Percentiles rank a stretch among this genome's conserved stretches.
These are phyloP conservation scores for Hymenoscyphus fraxineus DNA, from an alignment of 2,329 filamentous ascomycete genomes.

Conservation along the genomic window DNA sequence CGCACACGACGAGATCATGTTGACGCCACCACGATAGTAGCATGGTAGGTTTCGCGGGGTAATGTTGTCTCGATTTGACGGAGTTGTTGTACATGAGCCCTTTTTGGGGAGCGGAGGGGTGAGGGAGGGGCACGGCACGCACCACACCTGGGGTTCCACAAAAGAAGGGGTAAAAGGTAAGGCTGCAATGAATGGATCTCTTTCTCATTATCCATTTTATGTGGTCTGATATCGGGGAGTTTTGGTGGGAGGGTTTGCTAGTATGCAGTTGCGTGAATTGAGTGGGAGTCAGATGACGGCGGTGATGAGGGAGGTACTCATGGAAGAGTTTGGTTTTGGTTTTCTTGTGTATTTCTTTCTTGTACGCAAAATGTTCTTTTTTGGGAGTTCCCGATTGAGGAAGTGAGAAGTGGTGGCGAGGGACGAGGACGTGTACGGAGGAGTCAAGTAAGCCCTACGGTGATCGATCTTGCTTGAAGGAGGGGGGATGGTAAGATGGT, in stretches of 20 bases:
- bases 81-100: background rate
- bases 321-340: background rate
- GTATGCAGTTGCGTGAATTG: background rate
- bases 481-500: background rate
- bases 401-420: background rate
- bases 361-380: background rate
- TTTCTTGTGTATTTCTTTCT: background rate
- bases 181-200: background rate
- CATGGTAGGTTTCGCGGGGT: background rate
- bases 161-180: background rate
- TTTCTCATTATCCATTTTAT: background rate
- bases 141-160: background rate
- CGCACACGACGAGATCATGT: background rate
- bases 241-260: background rate
- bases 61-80: background rate
- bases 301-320: background rate
- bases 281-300: background rate
- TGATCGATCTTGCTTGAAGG: too few relatives aligned
- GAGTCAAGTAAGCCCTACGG: too few relatives aligned
- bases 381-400: background rate
- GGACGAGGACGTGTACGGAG: too few relatives aligned
- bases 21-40: background rate
- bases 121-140: background rate
- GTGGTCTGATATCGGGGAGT: background rate
- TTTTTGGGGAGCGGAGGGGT: background rate